Evolutionary conservation across 352 stramenopile species (phyloP).

Genomic region (Plasmopara viticola): DNA sequence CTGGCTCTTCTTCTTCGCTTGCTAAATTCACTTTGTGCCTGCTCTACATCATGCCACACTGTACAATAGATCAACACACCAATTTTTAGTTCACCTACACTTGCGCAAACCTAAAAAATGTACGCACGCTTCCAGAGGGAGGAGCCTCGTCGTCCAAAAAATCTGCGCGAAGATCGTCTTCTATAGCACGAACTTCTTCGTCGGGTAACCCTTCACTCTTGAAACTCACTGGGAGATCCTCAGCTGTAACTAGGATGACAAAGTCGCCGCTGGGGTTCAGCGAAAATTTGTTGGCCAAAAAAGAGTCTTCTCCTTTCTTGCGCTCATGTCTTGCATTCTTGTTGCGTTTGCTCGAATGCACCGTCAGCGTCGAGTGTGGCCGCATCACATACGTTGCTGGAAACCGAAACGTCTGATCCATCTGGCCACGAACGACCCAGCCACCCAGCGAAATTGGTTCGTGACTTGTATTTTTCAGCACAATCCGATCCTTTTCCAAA

Average conservation of each 20-base stretch:
- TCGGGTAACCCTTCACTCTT: slow-evolving; percentile 50
- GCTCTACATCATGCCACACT: slow-evolving; percentile 33
- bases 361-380: slow-evolving; percentile 60
- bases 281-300: slow-evolving; percentile 76
- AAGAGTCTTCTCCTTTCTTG: slow-evolving; percentile 67
- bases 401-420: slow-evolving; percentile 68
- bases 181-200: slow-evolving; percentile 56
- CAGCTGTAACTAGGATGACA: slow-evolving; percentile 49
- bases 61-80: slow-evolving; percentile 4
- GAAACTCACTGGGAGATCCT: slow-evolving; percentile 65
- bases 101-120: not conserved
- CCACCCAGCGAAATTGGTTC: slow-evolving; percentile 47
- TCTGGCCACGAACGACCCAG: slow-evolving; percentile 60
- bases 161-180: slow-evolving; percentile 43
- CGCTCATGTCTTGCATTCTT: slow-evolving; percentile 69
- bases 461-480: slow-evolving; percentile 67
- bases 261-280: slow-evolving; percentile 65
- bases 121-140: slow-evolving; percentile 42
- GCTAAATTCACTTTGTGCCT: not conserved
- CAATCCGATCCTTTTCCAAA: slow-evolving; percentile 69
- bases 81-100: slow-evolving; percentile 3
- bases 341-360: slow-evolving; percentile 77
- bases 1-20: slow-evolving; percentile 16
- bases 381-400: slow-evolving; percentile 61
- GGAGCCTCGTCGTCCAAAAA: slow-evolving; percentile 48